Evolutionary conservation across 768 basidiomycete species (phyloP), one percentile per base, ranked within the genome.

Genomic region (Termitomyces sp.): DNA sequence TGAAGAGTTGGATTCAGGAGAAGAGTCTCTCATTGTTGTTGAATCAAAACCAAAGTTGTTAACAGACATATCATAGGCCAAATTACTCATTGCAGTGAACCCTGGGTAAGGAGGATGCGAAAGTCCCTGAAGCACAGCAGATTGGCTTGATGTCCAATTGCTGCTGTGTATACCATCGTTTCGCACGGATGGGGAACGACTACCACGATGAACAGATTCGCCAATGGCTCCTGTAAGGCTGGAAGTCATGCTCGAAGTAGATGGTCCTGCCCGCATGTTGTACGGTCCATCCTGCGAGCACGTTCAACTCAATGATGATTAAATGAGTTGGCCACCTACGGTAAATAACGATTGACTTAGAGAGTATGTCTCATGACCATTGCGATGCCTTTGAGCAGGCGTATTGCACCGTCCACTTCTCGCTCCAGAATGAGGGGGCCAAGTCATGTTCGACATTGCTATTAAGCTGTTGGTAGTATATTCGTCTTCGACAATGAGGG

Each of bases 151-250:
- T 44, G 39, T 46, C 60, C 60, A 59, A 14, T 52, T 37, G 34
- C 27, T 46, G 22, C n/a, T 48, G 24, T 54, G 61, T 24, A 53
- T n/a, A 31, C 43, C 54, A 18, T 61, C 56, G 16, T 37, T 57
- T 47, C 58, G 60, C 18, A 49, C 39, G 18, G 60, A 47, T 18
- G 64, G 56, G n/a, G 64, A 63, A 39, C 60, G 62, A 54, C 60
- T 63, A 26, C 48, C 53, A 41, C 69, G 64, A 68, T 74, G 71
- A 27, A 75, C 58, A 71, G 62, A 41, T 12, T 85, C 83, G 50
- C 83, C 84, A 70, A 89, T 81, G 26, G 87, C 86, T 57, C 84
- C 85, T 27, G 80, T 81, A 56, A 90, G 72, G 54, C 76, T 80
- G 49, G 75, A 78, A 59, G 80, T 79, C 39, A 79, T 68, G 42